phyloP scores from a whole-genome alignment of 164 flowering plant species.

The Protea cynaroides region DNA sequence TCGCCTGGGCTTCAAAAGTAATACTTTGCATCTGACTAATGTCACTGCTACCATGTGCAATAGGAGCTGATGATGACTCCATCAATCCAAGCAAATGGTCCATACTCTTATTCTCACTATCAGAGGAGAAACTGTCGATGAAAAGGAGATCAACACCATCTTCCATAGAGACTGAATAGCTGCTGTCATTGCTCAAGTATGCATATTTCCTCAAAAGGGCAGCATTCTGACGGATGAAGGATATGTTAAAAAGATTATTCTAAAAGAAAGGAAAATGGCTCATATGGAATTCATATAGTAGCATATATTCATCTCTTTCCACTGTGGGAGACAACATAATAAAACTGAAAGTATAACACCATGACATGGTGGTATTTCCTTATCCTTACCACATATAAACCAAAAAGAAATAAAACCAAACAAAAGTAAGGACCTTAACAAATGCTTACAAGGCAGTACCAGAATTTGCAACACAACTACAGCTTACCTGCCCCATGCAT shows the following conservation, averaged over 20 bases:
- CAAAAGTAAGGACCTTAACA: neutral
- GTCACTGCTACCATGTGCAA: constrained; percentile 20
- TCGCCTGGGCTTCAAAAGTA: constrained; percentile 96
- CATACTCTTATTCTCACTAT: constrained; percentile 23
- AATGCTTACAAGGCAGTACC: neutral
- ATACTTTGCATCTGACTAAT: constrained; percentile 40
- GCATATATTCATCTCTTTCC: too few species aligned
- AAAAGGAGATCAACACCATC: constrained; percentile 73
- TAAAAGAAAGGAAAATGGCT: too few species aligned
- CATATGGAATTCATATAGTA: too few species aligned
- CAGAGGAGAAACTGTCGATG: constrained; percentile 32
- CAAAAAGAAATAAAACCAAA: neutral
- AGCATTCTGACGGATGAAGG: constrained; percentile 59
- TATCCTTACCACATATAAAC: neutral
- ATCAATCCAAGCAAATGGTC: constrained; percentile 27
- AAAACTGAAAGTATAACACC: too few species aligned
- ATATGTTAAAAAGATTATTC: too few species aligned
- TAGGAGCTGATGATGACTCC: constrained; percentile 24
- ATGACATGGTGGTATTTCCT: neutral
- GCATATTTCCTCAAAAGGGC: constrained; percentile 67
- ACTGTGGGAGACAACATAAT: too few species aligned
- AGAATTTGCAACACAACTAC: too few species aligned
- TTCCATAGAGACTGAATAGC: constrained; percentile 65
- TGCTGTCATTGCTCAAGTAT: constrained; percentile 81
- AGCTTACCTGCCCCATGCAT: too few species aligned